Evolutionary conservation across 176 grass and related monocot species (phyloP).

Genomic region (Aegilops bicornis): DNA sequence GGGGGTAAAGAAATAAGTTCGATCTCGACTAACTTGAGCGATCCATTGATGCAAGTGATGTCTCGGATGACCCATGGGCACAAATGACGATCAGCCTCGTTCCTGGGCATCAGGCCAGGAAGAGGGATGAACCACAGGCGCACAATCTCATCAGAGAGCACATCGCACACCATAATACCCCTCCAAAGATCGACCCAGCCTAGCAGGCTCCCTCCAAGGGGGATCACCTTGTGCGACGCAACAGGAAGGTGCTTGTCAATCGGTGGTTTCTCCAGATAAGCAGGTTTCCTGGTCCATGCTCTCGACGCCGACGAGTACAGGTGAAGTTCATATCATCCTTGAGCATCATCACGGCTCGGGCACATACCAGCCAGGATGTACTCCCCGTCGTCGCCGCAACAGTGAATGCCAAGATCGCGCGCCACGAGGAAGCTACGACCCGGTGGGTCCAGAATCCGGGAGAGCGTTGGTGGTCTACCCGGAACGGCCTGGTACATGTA

Average conservation of each 20-base stretch:
- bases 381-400: not conserved
- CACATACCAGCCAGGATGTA: not conserved
- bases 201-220: not conserved
- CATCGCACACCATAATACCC: not conserved
- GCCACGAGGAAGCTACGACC: too few relatives aligned
- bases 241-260: not conserved
- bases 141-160: not conserved
- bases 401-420: not conserved
- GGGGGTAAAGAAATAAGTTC: too few relatives aligned
- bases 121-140: too few relatives aligned
- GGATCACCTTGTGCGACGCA: not conserved
- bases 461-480: not conserved
- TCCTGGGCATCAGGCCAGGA: too few relatives aligned
- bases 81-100: too few relatives aligned
- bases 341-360: not conserved
- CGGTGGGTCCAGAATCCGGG: not conserved
- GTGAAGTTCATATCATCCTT: not conserved
- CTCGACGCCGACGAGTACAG: not conserved
- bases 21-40: not conserved
- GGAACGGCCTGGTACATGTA: not conserved
- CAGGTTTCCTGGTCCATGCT: not conserved
- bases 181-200: not conserved
- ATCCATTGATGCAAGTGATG: not conserved
- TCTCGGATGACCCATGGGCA: not conserved
- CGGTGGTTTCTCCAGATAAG: not conserved